These are phyloP conservation scores for Ballota nigra DNA, from an alignment of 257 asterid genomes.

Conservation along the genomic window DNA sequence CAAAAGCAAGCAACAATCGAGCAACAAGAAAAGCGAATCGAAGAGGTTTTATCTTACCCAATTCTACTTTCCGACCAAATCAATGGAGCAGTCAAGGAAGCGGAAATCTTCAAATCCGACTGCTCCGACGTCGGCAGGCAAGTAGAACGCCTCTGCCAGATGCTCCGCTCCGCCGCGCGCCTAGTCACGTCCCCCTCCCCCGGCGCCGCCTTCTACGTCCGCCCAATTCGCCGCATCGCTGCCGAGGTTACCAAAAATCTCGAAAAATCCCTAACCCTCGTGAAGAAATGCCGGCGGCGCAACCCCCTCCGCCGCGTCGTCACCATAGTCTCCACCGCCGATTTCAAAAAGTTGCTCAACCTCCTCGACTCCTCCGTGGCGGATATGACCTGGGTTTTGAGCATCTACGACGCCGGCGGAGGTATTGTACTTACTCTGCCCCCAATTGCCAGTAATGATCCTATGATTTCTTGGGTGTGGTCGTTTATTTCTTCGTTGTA, in stretches of 20 bases:
- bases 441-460: conserved; percentile 84
- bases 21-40: conserved; percentile 46
- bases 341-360: conserved; percentile 58
- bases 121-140: conserved; percentile 53
- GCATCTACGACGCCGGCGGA: conserved; percentile 65
- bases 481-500: conserved; percentile 64
- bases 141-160: conserved; percentile 51
- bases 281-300: conserved; percentile 67
- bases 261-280: conserved; percentile 53
- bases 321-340: conserved; percentile 63
- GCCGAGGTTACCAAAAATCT: conserved; percentile 54
- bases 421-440: conserved; percentile 70
- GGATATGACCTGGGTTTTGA: conserved; percentile 72
- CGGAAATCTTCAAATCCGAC: conserved; percentile 54
- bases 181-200: conserved; percentile 43
- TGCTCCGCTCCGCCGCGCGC: conserved; percentile 72
- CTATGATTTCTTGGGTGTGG: conserved; percentile 89
- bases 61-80: conserved; percentile 53
- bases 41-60: conserved; percentile 45
- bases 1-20: conserved; percentile 32
- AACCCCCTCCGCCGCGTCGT: conserved; percentile 58
- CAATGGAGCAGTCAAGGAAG: conserved; percentile 44
- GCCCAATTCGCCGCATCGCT: conserved; percentile 68
- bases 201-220: conserved; percentile 59
- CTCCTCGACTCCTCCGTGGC: conserved; percentile 70